A percentile compares a stretch with the other conserved stretches of the same genome.
phyloP scores from a whole-genome alignment of 1,284 basidiomycete species.

The Apiotrichum sp. region DNA sequence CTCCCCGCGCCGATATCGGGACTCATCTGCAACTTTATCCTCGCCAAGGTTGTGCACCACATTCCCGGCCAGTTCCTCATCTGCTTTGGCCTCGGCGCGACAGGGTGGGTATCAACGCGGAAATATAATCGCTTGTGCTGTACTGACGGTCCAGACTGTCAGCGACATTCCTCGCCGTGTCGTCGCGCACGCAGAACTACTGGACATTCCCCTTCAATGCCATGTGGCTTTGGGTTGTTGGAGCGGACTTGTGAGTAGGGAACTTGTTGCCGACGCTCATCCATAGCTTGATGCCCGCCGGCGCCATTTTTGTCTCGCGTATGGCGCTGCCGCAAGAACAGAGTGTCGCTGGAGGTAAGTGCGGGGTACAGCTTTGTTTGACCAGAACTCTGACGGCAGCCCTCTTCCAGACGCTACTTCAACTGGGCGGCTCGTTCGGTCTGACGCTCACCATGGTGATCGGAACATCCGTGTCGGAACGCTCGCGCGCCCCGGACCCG shows the following conservation, averaged over 20 bases:
- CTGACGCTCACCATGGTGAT: constrained; percentile 66
- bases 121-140: too few relatives aligned
- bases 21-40: constrained; percentile 53
- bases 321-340: constrained; percentile 62
- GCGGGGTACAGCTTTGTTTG: background rate
- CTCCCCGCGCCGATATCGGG: constrained; percentile 68
- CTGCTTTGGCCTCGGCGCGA: constrained; percentile 57
- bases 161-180: constrained; percentile 65
- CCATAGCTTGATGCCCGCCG: constrained; percentile 56
- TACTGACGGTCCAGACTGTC: constrained; percentile 44
- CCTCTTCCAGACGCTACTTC: constrained; percentile 32
- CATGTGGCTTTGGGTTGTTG: constrained; percentile 57
- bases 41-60: constrained; percentile 25
- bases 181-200: constrained; percentile 44
- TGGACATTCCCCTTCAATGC: constrained; percentile 12
- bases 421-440: constrained; percentile 65
- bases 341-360: constrained; percentile 55
- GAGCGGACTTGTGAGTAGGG: constrained; percentile 57
- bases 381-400: constrained; percentile 37
- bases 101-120: constrained; percentile 16
- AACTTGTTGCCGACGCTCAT: background rate
- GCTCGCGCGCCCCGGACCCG: constrained; percentile 6
- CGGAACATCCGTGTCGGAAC: constrained; percentile 36
- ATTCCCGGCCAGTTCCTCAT: constrained; percentile 33
- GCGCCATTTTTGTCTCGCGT: constrained; percentile 65